Evolutionary conservation across 768 basidiomycete species (phyloP), one percentile per base, ranked within the genome.

Genomic region (Butyriboletus loyo): DNA sequence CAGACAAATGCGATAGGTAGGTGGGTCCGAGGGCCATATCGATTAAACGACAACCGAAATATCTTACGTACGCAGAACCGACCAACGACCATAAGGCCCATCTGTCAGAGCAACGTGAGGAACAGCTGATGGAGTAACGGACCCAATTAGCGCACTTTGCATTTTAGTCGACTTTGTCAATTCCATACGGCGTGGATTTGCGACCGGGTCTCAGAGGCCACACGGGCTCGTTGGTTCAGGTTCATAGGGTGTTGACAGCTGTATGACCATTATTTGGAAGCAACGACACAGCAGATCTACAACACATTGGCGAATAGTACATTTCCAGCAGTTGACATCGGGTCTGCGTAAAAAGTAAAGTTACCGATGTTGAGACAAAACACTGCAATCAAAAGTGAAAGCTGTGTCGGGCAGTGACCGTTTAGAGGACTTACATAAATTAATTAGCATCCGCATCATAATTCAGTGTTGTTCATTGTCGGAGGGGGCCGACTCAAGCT

Each of bases 11-110:
- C 51, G 58, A 71, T 63, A 63, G 56, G 66, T 61, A 50, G 64
- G 68, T 71, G 64, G 68, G 68, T 72, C 70, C 70, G 67, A 70
- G 63, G 60, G 60, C 65, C 62, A 68, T 67, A 66, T 70, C 66
- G 70, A 69, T 70, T 68, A 70, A 69, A 68, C 57, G 62, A 55
- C 65, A 72, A 54, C 66, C 66, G 68, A 70, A 57, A 65, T 62
- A 50, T 62, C 54, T 72, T 70, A 70, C 68, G 68, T 70, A 72
- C 47, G 50, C 59, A 56, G 46, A 55, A 56, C 67, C 41, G 52
- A 55, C 49, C 59, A 63, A 50, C 53, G 59, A 60, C 68, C 68
- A 55, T 68, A 69, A 70, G 69, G 59, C 67, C 60, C 61, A 58
- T 37, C 36, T 69, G 66, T 60, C 61, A 66, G 59, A 61, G 56